These are phyloP conservation scores for Scutellaria galericulata DNA, from an alignment of 257 asterid species.

Conservation along the genomic window DNA sequence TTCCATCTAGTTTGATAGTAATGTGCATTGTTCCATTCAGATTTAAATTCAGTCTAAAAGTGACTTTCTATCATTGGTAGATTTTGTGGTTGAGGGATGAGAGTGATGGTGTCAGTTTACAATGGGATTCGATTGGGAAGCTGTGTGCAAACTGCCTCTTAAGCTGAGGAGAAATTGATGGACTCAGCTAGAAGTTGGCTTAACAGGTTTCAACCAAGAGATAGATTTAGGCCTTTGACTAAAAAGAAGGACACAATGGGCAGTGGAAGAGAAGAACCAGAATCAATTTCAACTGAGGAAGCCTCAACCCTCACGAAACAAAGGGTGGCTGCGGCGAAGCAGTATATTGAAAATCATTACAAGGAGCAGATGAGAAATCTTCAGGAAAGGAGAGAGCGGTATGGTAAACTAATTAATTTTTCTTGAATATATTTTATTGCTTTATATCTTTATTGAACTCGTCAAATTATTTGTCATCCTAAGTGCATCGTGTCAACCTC, in stretches of 20 bases:
- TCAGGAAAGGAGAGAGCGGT: conserved; percentile 96
- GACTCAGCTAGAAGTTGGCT: conserved; percentile 93
- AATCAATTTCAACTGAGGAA: conserved; percentile 65
- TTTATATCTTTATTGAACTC: not conserved
- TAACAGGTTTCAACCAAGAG: conserved; percentile 79
- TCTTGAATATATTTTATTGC: no score
- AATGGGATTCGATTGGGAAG: conserved; percentile 47
- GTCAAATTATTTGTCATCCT: conserved; percentile 7
- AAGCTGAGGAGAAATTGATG: conserved; percentile 58
- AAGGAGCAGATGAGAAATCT: conserved; percentile 89
- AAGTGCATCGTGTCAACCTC: not conserved
- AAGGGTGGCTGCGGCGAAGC: conserved; percentile 95
- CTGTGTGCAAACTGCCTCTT: conserved; percentile 38
- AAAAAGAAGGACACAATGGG: conserved; percentile 75
- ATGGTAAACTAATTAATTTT: conserved; percentile 29
- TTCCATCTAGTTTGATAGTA: not conserved
- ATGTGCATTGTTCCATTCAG: not conserved
- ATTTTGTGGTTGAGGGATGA: conserved; percentile 42
- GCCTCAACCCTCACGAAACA: conserved; percentile 92
- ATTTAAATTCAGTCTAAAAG: not conserved
- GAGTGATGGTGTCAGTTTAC: conserved; percentile 37
- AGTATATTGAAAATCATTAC: conserved; percentile 98
- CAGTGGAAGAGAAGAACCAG: conserved; percentile 71
- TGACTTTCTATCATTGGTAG: conserved; percentile 35
- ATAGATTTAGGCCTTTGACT: conserved; percentile 65